Evolutionary conservation across 192 early-diverging fungal genomes (phyloP), one percentile per base, ranked within the genome.

Genomic region (Coemansia sp.): DNA sequence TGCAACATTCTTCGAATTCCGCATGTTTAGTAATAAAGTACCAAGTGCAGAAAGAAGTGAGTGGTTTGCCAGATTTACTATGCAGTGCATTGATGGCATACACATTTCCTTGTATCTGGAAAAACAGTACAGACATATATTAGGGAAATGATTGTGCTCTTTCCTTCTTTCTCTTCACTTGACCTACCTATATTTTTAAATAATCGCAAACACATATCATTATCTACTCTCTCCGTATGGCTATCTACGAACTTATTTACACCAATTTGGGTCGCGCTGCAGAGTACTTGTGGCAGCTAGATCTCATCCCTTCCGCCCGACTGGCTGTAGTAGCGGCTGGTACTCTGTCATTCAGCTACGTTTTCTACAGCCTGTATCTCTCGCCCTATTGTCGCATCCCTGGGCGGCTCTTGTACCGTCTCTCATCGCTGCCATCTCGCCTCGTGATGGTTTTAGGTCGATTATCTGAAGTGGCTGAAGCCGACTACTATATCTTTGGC

Each of bases 381-480:
- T 72, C 79, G 16, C 74, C 79, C 11, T 60, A 70, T 16, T 40
- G 74, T 43, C 27, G 62, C 7, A 63, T 76, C 13, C 74, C 79
- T 8, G 67, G 71, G 8, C 31, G 62, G 18, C 29, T 27, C 34
- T 13, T 62, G n/a, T 67, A 53, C 20, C 38, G 49, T 40, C 36
- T 74, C n/a, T 71, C 62, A 16, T 52, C 11, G 39, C 73, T n/a
- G n/a, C 49, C 49, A 50, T 50, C 18, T 16, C 49, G 49, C n/a
- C 20, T 50, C 22, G 49, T 50, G 18, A 20, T 50, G 18, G 22
- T 69, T 0, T 38, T 52, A 29, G 73, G 72, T 18, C 36, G 29
- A 18, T 34, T 79, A 40, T 41, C 39, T 7, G 61, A 76, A 9
- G 63, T 62, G 2, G 65, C 60, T 39, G 53, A 74, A 33, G 47